Percentiles rank a stretch among this genome's conserved stretches.
These are phyloP conservation scores for Aurinia saxatilis DNA, from an alignment of 345 rosid species.

Conservation along the genomic window DNA sequence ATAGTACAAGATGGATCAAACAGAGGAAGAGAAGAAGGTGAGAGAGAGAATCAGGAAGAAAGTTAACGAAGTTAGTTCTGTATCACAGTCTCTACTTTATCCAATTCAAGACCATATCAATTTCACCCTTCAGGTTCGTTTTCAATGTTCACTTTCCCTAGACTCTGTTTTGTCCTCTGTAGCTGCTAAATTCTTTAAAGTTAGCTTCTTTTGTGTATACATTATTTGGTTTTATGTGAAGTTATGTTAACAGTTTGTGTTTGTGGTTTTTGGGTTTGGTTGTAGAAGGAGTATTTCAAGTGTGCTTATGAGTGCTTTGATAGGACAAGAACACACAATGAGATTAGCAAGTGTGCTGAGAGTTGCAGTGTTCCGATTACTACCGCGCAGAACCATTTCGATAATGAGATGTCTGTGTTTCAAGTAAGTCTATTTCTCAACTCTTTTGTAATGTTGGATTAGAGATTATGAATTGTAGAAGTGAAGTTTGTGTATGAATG, in stretches of 20 bases:
- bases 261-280: not conserved
- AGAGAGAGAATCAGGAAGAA: constrained; percentile 62
- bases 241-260: not conserved
- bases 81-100: constrained; percentile 67
- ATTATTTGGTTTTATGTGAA: not conserved
- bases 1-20: constrained; percentile 61
- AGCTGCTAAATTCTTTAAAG: not conserved
- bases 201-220: not conserved
- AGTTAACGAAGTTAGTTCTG: constrained; percentile 56
- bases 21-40: constrained; percentile 52
- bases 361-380: constrained; percentile 73
- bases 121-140: constrained; percentile 77
- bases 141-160: not conserved
- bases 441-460: not conserved
- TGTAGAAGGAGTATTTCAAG: constrained; percentile 88
- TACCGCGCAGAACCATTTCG: constrained; percentile 64
- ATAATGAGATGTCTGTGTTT: constrained; percentile 74
- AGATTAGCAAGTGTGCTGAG: constrained; percentile 71
- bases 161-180: not conserved
- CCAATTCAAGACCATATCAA: constrained; percentile 81
- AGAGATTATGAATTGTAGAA: not conserved
- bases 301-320: constrained; percentile 95
- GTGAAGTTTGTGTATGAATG: not conserved
- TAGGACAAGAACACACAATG: constrained; percentile 59
- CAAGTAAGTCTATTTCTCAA: constrained; percentile 42